These are phyloP conservation scores for Arthrinium puccinioides DNA, from an alignment of 2,329 filamentous ascomycete genomes.

Conservation along the genomic window DNA sequence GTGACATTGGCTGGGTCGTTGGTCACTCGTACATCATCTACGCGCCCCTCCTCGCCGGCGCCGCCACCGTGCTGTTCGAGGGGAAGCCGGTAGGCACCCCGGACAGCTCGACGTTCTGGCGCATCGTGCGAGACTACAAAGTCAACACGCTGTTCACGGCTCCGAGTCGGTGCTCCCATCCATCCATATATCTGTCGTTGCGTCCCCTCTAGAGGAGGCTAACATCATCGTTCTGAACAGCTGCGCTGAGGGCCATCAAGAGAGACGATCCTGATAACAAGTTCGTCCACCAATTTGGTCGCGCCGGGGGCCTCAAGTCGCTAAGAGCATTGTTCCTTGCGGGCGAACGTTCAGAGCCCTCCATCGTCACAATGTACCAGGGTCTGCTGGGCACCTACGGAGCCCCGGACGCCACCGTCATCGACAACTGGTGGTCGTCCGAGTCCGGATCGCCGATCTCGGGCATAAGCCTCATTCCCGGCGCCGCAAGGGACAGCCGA, in stretches of 20 bases:
- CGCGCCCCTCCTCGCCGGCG: constrained; percentile 75
- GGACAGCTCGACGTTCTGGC: constrained; percentile 82
- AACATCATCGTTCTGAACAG: constrained; percentile 12
- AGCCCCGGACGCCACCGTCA: constrained; percentile 50
- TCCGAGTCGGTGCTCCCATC: constrained; percentile 42
- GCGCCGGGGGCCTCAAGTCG: constrained; percentile 61
- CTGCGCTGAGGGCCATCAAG: constrained; percentile 77
- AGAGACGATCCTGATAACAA: constrained; percentile 74
- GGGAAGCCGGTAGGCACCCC: constrained; percentile 33
- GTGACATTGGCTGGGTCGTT: constrained; percentile 87
- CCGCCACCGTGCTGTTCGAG: constrained; percentile 82
- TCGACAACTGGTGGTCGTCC: constrained; percentile 58
- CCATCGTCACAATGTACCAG: constrained; percentile 76
- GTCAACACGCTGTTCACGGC: constrained; percentile 83
- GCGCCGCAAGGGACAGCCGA: constrained; percentile 47
- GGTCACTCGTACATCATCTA: constrained; percentile 86
- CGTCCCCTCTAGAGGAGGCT: background rate
- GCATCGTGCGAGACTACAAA: constrained; percentile 75
- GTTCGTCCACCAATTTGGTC: constrained; percentile 55
- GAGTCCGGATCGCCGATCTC: constrained; percentile 53
- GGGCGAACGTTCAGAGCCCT: constrained; percentile 83
- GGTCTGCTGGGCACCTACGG: constrained; percentile 61
- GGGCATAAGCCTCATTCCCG: constrained; percentile 47
- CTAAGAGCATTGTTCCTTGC: constrained; percentile 76
- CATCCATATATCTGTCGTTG: constrained; percentile 14